Base-by-base conservation (phyloP, 371 early-diverging fungal species). In the Lichtheimia ramosa region DNA sequence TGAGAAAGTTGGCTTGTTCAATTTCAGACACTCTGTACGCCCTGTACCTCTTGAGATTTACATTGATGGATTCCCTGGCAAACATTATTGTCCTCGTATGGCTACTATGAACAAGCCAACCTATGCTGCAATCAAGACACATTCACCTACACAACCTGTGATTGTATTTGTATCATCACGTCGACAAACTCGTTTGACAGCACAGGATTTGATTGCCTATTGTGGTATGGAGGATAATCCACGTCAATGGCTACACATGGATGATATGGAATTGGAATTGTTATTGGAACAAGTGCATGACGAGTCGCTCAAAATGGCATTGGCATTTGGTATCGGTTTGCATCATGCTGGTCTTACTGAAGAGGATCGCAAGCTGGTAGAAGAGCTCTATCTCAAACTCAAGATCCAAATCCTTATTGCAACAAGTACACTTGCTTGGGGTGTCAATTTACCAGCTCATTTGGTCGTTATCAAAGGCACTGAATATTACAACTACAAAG, bases 371-470 rank as follows among this genome's bases (percentile, higher is more conserved):
- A 83, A 82, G 59, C 68, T 94, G 4, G 94, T 94, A n/a, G 99
- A 99, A 74, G 91, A 94, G 54, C 85, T 96, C 21, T 99, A 97
- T 74, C 81, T 89, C 51, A 88, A 90, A 57, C 83, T 89, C 69
- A 93, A 95, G 77, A 96, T 99, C 63, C 95, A 96, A 66, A 85
- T 99, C 34, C 72, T 99, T 61, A 89, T 99, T 43, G 95, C 96
- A 3, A 99, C 99, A 4, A 90, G 93, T 56, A 99, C 99, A 2
- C 77, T 99, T n/a, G 99, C 99, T 1, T 99, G 99, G 99, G 95
- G 96, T 53, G 96, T 99, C 53, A 99, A 99, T 74, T 87, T 96
- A 48, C 99, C 99, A 0, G 99, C 99, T 3, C 96, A 99, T 73
- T 71, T 97, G 64, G 99, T 99, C 0, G 91, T 99, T 7, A 87